A percentile compares a stretch with the other conserved stretches of the same genome.
phyloP scores from a whole-genome alignment of 2,329 filamentous ascomycete species.

The Penicillium sp. region DNA sequence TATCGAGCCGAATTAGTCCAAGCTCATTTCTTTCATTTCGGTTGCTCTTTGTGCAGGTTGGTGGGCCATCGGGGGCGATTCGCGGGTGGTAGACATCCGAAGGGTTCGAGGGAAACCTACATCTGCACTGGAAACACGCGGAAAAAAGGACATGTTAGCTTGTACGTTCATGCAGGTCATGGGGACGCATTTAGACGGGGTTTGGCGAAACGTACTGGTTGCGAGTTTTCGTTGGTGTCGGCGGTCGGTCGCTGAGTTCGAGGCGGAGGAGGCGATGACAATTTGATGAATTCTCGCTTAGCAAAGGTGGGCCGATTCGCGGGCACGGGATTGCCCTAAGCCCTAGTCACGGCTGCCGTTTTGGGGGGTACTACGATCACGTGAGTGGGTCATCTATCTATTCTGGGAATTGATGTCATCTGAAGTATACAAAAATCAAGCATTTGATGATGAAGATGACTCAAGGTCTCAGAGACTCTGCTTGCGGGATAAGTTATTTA shows the following conservation, averaged over 20 bases:
- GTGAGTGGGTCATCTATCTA: constrained; percentile 15
- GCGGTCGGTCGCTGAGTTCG: constrained; percentile 47
- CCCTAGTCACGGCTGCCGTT: constrained; percentile 38
- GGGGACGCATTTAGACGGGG: constrained; percentile 16
- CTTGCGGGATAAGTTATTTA: not conserved
- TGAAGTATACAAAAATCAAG: not conserved
- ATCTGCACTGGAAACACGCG: constrained; percentile 73
- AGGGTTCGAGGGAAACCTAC: constrained; percentile 60
- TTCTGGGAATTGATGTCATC: constrained; percentile 10
- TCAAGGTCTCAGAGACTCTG: not conserved
- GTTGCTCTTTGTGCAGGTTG: constrained; percentile 24
- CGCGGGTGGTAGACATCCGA: constrained; percentile 33
- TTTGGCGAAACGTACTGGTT: constrained; percentile 48
- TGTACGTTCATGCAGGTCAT: constrained; percentile 20
- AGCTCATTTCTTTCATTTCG: constrained; percentile 23
- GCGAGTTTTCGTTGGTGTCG: constrained; percentile 51
- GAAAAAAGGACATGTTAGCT: constrained; percentile 54
- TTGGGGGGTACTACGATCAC: constrained; percentile 12
- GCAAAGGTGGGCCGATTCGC: constrained; percentile 40
- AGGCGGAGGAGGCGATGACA: constrained; percentile 42
- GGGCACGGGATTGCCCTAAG: constrained; percentile 40
- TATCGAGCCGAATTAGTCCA: constrained; percentile 35
- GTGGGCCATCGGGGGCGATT: constrained; percentile 26
- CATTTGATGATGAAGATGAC: not conserved
- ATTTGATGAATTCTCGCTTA: constrained; percentile 51